Base-by-base conservation (phyloP, 192 early-diverging fungal species). In the Podila epicladia region DNA sequence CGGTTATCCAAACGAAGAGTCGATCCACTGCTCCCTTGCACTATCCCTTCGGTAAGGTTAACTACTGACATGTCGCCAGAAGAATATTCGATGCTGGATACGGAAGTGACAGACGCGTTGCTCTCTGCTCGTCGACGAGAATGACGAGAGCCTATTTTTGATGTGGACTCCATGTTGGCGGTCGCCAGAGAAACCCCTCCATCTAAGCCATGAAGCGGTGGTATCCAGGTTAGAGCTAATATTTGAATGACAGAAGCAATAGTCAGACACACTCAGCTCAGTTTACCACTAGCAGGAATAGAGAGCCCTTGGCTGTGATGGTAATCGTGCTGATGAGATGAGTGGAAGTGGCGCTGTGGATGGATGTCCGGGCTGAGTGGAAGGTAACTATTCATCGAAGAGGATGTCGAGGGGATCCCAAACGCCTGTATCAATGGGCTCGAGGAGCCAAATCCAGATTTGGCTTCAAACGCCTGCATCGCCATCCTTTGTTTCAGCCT, bases 71-170 rank as follows among this genome's bases (percentile, higher is more conserved):
- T 26, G n/a, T 64, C 62, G n/a, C 62, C 55, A 4, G 31, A 2
- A 19, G 32, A 31, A 0, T 58, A 76, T 19, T 55, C 49, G 35
- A 65, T 59, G 48, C 50, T 65, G 3, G 67, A 65, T 20, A 70
- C 55, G 0, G 74, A 69, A 7, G 11, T 57, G 0, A 35, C 33
- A 8, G 73, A 74, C 24, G 65, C 73, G 13, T 57, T 67, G 37
- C 73, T 67, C 24, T 64, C 60, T 7, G 35, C 49, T 0, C 65
- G 73, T 33, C 26, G 29, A 4, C 55, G 17, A 31, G 37, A 8
- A 13, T 31, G 32, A 7, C 45, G 61, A 51, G 1, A 35, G 53
- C 50, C 2, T 9, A 48, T n/a, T 28, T 62, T 26, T 19, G 69
- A 53, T 59, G 58, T 11, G 58, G 53, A 17, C 20, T 26, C 17